Conservation (phyloP, 2,329 filamentous ascomycete species). For the Anthostomella pinea region DNA sequence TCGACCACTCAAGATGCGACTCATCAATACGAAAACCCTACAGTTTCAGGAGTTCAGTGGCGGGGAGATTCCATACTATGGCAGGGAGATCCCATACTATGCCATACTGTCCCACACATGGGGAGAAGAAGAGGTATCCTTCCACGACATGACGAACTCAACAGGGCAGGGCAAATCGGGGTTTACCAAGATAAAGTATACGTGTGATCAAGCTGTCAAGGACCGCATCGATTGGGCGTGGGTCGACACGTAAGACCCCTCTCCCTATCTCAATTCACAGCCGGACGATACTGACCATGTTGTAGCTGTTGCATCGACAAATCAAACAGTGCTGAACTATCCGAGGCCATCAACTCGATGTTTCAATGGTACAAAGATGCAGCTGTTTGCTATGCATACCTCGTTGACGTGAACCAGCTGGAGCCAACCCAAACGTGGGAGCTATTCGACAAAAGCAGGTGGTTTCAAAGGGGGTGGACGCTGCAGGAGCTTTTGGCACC, state of each 20-base stretch:
- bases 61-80: background rate
- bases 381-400: constrained; percentile 1
- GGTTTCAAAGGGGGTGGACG: background rate
- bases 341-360: background rate
- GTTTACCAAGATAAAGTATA: background rate
- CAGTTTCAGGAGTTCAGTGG: background rate
- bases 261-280: background rate
- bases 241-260: background rate
- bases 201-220: background rate
- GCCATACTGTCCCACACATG: constrained; percentile 1
- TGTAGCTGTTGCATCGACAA: constrained; percentile 4
- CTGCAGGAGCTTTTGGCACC: too few relatives aligned
- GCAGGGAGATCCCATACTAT: background rate
- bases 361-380: constrained; percentile 4
- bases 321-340: constrained; percentile 1
- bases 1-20: background rate
- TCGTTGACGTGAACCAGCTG: background rate
- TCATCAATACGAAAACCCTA: background rate
- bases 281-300: too few relatives aligned
- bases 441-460: background rate
- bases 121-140: background rate
- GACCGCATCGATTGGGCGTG: background rate
- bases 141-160: background rate
- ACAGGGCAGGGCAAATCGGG: background rate
- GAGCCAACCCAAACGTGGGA: background rate